Evolutionary conservation across 2,329 filamentous ascomycete species (phyloP).

Genomic region (Fusarium aywerte): DNA sequence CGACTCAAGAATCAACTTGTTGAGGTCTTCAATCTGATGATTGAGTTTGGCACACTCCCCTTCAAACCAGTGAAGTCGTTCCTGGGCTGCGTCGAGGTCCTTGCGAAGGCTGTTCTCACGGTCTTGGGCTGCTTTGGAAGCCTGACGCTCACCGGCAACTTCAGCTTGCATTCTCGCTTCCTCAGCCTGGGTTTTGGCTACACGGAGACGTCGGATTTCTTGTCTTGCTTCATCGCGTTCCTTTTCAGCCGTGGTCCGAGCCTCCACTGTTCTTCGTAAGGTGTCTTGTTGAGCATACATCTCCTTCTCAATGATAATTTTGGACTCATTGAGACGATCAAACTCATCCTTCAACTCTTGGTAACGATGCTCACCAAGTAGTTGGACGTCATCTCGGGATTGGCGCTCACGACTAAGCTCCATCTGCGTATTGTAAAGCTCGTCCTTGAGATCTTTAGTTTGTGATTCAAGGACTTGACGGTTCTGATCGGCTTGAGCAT

Average conservation of each 20-base stretch:
- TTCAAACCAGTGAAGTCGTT: conserved; percentile 81
- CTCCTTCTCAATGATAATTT: conserved; percentile 98
- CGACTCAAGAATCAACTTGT: conserved; percentile 86
- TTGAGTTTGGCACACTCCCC: conserved; percentile 80
- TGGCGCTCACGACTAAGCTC: conserved; percentile 92
- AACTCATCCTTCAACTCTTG: conserved; percentile 85
- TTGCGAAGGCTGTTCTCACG: conserved; percentile 79
- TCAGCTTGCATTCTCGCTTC: conserved; percentile 87
- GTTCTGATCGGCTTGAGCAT: conserved; percentile 84
- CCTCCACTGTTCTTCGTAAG: conserved; percentile 85
- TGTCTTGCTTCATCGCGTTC: conserved; percentile 89
- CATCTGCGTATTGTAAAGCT: conserved; percentile 85
- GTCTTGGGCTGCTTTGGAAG: conserved; percentile 82
- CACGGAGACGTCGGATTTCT: conserved; percentile 83
- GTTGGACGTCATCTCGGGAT: conserved; percentile 91
- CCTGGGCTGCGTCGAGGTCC: conserved; percentile 83
- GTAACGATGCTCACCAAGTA: conserved; percentile 90
- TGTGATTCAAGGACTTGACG: conserved; percentile 86
- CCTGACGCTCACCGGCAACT: conserved; percentile 79
- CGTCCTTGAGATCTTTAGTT: conserved; percentile 84
- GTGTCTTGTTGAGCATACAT: conserved; percentile 96
- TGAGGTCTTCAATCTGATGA: conserved; percentile 84
- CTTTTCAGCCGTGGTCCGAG: conserved; percentile 80
- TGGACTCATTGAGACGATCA: conserved; percentile 87
- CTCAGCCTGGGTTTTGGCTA: conserved; percentile 86